Evolutionary conservation across 352 stramenopile species (phyloP).

Genomic region (Thalassiosira exigua): DNA sequence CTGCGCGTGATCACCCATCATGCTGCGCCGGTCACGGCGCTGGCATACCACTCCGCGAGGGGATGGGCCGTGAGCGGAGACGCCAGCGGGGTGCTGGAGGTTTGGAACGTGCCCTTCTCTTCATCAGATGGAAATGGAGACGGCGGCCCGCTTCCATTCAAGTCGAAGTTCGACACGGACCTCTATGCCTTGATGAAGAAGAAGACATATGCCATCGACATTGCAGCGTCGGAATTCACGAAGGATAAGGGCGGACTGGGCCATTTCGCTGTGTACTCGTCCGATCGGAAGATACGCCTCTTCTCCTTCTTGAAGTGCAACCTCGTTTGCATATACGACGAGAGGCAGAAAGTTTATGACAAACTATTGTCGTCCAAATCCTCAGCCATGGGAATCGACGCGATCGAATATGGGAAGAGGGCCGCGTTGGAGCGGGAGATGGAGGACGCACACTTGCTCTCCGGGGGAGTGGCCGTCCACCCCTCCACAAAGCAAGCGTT

Average conservation of each 20-base stretch:
- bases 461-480: constrained; percentile 68
- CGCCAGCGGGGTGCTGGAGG: constrained; percentile 91
- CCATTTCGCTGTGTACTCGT: constrained; percentile 85
- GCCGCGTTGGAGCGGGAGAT: constrained; percentile 80
- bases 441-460: constrained; percentile 53
- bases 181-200: constrained; percentile 96
- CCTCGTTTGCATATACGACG: constrained; percentile 78
- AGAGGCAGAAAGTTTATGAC: constrained; percentile 80
- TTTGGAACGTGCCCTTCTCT: constrained; percentile 85
- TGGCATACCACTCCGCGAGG: constrained; percentile 88
- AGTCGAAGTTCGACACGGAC: constrained; percentile 96
- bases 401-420: constrained; percentile 82
- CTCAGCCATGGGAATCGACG: constrained; percentile 72
- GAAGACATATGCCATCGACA: constrained; percentile 91
- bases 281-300: constrained; percentile 75
- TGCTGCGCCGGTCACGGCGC: constrained; percentile 88
- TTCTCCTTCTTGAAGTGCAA: constrained; percentile 73
- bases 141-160: constrained; percentile 73
- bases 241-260: constrained; percentile 90
- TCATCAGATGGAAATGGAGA: neutral
- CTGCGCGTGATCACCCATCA: constrained; percentile 88
- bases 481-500: constrained; percentile 87
- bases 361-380: constrained; percentile 52
- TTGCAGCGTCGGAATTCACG: constrained; percentile 88
- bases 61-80: constrained; percentile 93